Conservation (phyloP, 805 yeast genomes). For the Myxozyma kluyveri region DNA sequence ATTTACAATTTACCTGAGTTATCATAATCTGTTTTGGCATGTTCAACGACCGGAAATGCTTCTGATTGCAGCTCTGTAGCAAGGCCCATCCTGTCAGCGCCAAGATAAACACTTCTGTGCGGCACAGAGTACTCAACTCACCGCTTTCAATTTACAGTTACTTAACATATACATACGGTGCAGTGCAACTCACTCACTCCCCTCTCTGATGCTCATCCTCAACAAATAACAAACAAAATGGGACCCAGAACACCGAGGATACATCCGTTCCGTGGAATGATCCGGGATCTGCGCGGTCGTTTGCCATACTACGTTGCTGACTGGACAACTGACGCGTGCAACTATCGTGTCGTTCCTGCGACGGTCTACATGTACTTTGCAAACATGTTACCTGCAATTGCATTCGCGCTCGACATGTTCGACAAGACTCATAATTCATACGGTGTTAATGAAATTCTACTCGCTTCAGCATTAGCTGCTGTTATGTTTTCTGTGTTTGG, state of each 20-base stretch:
- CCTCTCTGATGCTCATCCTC: neutral
- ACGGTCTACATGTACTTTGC: constrained; percentile 83
- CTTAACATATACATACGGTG: too few species aligned
- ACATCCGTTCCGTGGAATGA: constrained; percentile 46
- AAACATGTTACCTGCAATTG: constrained; percentile 41
- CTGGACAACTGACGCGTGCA: constrained; percentile 69
- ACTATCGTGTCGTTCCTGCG: constrained; percentile 85
- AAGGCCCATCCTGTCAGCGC: too few species aligned
- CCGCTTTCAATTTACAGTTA: too few species aligned
- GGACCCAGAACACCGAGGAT: too few species aligned
- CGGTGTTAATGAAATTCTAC: constrained; percentile 85
- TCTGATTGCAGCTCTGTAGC: too few species aligned
- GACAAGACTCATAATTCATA: constrained; percentile 82
- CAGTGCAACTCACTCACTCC: too few species aligned
- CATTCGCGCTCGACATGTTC: constrained; percentile 42
- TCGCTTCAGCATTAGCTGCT: constrained; percentile 86
- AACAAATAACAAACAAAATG: too few species aligned
- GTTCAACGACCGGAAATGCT: too few species aligned
- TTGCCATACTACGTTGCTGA: constrained; percentile 72
- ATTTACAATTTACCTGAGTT: too few species aligned
- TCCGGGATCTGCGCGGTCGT: constrained; percentile 50
- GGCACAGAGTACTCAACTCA: too few species aligned
- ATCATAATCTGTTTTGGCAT: too few species aligned
- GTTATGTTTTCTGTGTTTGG: constrained; percentile 78
- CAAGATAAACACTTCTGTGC: too few species aligned